Evolutionary conservation across 441 rosid species (phyloP), one percentile per base, ranked within the genome.

Genomic region (Corymbia calophylla): DNA sequence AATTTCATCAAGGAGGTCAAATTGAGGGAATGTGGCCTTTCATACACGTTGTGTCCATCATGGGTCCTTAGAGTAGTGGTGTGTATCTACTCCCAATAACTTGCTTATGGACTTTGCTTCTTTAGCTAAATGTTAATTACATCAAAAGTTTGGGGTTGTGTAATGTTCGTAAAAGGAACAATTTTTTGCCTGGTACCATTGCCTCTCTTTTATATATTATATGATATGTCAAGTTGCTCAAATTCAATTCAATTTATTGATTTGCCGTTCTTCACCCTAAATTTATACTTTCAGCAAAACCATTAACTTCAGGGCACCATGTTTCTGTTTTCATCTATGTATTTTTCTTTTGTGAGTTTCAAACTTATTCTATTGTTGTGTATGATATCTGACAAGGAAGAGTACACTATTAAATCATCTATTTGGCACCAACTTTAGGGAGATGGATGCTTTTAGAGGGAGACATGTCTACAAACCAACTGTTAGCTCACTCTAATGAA

Each of bases 31-130:
- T 95, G 98, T 86, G 99, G 99, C 44, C 92, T 97, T 88, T 98
- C 99, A 6, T 98, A 98, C 91, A 99, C 32, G 93, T 96, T 49
- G 99, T 97, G 89, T 95, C 99, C 70, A 97, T 97, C 90, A 97
- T 98, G 99, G 99, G 99, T 88, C 99, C 99, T 7, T 99, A 97
- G 89, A 97, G 99, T 91, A 98, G 99, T 70, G 99, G 99, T 97
- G 93, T 89, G 96, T 92, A 54, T 88, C 87, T 44, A 44, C 80
- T 54, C 80, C 31, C 35, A 15, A 64, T n/a, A 64, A 62, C 70
- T 66, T 66, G 44, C 77, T 66, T 66, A 39, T 31, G 77, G 77
- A 31, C 21, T 66, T 66, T 31, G 23, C 44, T 31, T 66, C 77
- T 23, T 10, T 56, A 8, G 62, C 77, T 66, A 31, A 8, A 66